Evolutionary conservation across 768 basidiomycete species (phyloP).

Genomic region (Lyophyllum atratum): DNA sequence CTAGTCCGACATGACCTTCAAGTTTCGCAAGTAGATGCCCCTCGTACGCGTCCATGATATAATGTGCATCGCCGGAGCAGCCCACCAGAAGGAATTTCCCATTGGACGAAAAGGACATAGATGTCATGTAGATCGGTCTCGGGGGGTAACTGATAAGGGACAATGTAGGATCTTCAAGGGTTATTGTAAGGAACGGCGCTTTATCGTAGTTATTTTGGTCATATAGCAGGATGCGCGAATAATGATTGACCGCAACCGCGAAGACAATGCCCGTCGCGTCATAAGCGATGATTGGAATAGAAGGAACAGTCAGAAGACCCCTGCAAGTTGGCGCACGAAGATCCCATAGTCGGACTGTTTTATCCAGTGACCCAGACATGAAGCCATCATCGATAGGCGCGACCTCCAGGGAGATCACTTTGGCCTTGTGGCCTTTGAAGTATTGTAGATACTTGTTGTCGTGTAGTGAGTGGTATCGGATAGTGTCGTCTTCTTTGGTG

Average conservation of each 20-base stretch:
- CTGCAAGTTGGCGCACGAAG: constrained; percentile 77
- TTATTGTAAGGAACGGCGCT: constrained; percentile 84
- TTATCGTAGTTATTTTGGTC: constrained; percentile 88
- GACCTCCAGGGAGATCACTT: constrained; percentile 88
- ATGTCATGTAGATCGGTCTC: constrained; percentile 88
- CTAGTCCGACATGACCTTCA: constrained; percentile 82
- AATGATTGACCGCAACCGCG: constrained; percentile 82
- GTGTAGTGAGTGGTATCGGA: constrained; percentile 93
- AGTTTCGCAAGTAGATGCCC: constrained; percentile 83
- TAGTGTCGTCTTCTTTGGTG: constrained; percentile 93
- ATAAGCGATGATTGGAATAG: constrained; percentile 80
- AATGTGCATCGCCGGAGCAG: constrained; percentile 91
- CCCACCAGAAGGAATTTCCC: constrained; percentile 91
- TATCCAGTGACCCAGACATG: constrained; percentile 93
- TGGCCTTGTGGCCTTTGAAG: constrained; percentile 91
- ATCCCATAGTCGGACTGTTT: constrained; percentile 96
- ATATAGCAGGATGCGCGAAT: constrained; percentile 82
- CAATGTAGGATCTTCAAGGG: constrained; percentile 80
- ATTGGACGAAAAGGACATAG: constrained; percentile 86
- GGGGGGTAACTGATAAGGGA: constrained; percentile 81
- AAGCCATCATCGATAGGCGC: constrained; percentile 94
- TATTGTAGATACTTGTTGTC: constrained; percentile 97
- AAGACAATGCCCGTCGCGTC: constrained; percentile 83
- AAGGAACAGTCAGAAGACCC: constrained; percentile 75
- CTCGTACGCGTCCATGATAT: constrained; percentile 89